Evolutionary conservation across 2,329 filamentous ascomycete species (phyloP), one percentile per base, ranked within the genome.

Genomic region (Pseudogymnoascus sp.): DNA sequence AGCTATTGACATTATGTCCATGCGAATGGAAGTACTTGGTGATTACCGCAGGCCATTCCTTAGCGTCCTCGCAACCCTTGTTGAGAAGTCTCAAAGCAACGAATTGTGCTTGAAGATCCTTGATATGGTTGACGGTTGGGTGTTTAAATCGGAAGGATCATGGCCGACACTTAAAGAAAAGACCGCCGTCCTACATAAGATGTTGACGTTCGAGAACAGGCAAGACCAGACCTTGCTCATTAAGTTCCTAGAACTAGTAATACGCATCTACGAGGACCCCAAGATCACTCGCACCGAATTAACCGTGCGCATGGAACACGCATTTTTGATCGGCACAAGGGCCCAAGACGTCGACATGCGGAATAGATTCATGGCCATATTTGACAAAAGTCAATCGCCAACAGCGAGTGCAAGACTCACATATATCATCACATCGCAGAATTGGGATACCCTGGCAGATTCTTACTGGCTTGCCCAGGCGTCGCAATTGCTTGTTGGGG

Each of bases 121-220:
- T 29, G 86, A 88, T 59, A 93, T 99, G 84, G 93, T 97, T 3
- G 93, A 97, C 72, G 84, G 82, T 33, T 99, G 95, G 95, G 90
- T 99, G 5, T 99, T 99, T 79, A 85, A 91, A 67, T 94, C 91
- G 0, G 92, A 91, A 63, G 94, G 96, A 66, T 94, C 92, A 1
- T 97, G 94, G 82, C 94, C 94, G 0, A 99, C 94, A 0, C 81
- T 99, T 1, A 99, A 99, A 74, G 95, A 99, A 76, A 99, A 99
- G 79, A 97, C 93, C 0, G 95, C 95, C 1, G 94, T 99, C 1
- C 78, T 99, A n/a, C 92, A 96, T 70, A 99, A 99, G 77, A 99
- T 99, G 94, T 79, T 97, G 13, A 87, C 92, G 0, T 99, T 99
- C 68, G 94, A 99, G 75, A 86, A 90, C 62, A 84, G 94, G 39